Conservation (phyloP, 2,329 filamentous ascomycete genomes). For the Chrysoporthe deuterocubensis region DNA sequence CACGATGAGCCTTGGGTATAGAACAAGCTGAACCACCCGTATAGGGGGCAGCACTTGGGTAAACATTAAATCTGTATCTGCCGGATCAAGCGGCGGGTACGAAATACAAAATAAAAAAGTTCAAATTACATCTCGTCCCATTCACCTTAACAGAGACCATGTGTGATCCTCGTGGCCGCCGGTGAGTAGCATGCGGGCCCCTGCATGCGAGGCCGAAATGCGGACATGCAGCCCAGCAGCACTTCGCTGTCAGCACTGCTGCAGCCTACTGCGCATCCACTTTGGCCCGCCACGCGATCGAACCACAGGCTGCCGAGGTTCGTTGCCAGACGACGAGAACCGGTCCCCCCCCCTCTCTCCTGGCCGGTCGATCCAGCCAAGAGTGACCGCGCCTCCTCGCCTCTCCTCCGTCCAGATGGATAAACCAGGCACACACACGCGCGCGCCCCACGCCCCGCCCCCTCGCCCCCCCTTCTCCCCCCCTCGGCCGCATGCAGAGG, state of each 20-base stretch:
- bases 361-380: too few relatives aligned
- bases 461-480: too few relatives aligned
- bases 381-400: too few relatives aligned
- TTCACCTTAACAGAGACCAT: not conserved
- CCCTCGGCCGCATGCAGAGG: too few relatives aligned
- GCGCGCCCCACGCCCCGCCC: too few relatives aligned
- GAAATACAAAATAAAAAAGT: conserved; percentile 4
- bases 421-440: too few relatives aligned
- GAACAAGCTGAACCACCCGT: not conserved
- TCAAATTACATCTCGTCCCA: not conserved
- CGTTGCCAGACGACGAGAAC: too few relatives aligned
- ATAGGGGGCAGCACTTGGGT: not conserved
- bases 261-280: not conserved
- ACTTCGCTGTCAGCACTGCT: not conserved
- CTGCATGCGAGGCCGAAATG: not conserved
- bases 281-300: not conserved
- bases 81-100: not conserved
- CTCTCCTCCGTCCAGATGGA: too few relatives aligned
- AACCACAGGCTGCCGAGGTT: too few relatives aligned
- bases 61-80: not conserved
- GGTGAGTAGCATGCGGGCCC: not conserved
- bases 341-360: too few relatives aligned
- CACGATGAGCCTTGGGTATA: not conserved
- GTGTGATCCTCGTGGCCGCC: not conserved
- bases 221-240: not conserved